phyloP scores from a whole-genome alignment of 305 asterid genomes.

The Rubia tinctorum region DNA sequence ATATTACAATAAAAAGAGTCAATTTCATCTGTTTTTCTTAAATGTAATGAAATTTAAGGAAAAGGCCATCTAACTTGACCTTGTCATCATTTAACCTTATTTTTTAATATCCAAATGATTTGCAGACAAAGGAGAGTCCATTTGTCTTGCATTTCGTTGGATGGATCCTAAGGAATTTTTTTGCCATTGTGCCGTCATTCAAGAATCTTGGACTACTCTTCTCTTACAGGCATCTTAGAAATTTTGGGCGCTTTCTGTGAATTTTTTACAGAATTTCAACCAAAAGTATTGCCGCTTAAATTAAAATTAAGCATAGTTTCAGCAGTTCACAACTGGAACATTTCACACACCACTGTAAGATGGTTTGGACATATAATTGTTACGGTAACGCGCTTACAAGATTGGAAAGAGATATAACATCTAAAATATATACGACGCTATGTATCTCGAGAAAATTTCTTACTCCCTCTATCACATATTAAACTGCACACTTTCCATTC shows the following conservation, averaged over 20 bases:
- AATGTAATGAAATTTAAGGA: background rate
- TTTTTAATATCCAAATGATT: background rate
- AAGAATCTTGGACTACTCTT: background rate
- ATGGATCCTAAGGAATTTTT: conserved; percentile 5
- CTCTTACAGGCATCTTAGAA: background rate
- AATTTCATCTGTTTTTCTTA: background rate
- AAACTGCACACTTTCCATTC: too few relatives aligned
- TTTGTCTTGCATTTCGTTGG: conserved; percentile 6
- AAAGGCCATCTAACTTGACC: background rate
- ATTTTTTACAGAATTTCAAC: background rate
- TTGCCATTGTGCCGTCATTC: background rate
- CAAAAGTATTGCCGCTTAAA: background rate
- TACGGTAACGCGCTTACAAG: background rate
- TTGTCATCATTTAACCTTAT: background rate
- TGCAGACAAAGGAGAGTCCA: background rate
- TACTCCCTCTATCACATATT: too few relatives aligned
- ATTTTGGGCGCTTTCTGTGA: background rate
- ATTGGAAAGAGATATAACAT: background rate
- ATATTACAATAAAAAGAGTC: background rate
- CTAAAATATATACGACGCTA: background rate
- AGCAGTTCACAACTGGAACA: background rate
- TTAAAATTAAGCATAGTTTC: background rate
- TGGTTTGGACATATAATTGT: background rate
- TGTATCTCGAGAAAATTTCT: background rate
- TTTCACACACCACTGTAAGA: background rate